These are phyloP conservation scores for Babesia ovis DNA, from an alignment of 169 alveolate genomes.

Conservation along the genomic window DNA sequence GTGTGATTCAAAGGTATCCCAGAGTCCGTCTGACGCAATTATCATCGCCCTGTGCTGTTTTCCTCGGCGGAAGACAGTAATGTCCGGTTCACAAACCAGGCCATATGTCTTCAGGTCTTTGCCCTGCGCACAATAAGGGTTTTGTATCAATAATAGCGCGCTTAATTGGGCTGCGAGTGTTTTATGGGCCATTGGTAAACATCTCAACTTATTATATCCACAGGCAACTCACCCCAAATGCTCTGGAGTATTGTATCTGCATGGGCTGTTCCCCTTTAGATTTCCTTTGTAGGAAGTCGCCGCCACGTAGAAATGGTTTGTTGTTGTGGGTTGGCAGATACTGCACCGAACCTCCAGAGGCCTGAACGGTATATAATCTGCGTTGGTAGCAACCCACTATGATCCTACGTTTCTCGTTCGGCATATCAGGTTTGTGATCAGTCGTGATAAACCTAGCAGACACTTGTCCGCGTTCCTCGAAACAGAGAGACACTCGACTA, in stretches of 20 bases:
- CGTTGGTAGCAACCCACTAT: constrained; percentile 9
- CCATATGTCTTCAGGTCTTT: constrained; percentile 81
- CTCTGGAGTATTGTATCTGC: constrained; percentile 82
- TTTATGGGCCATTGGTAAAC: no score
- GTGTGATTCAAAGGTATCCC: constrained; percentile 75
- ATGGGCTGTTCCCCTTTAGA: constrained; percentile 83
- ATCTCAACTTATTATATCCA: no score
- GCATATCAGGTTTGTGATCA: constrained; percentile 80
- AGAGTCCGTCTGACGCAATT: constrained; percentile 82
- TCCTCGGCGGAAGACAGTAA: constrained; percentile 49
- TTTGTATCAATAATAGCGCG: no score
- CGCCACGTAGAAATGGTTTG: constrained; percentile 82
- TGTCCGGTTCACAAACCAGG: constrained; percentile 73
- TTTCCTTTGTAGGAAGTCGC: constrained; percentile 78
- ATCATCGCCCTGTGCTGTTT: constrained; percentile 60
- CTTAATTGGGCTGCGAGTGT: not conserved
- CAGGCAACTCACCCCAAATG: constrained; percentile 73
- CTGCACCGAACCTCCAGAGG: constrained; percentile 69
- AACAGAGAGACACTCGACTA: constrained; percentile 50
- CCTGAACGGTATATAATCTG: not conserved
- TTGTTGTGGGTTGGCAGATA: constrained; percentile 76
- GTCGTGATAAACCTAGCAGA: constrained; percentile 68
- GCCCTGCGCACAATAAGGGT: constrained; percentile 65
- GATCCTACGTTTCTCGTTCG: constrained; percentile 71
- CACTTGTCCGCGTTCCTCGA: constrained; percentile 22